Conservation (phyloP, 148 eudicot species). For the Cornus controversa region DNA sequence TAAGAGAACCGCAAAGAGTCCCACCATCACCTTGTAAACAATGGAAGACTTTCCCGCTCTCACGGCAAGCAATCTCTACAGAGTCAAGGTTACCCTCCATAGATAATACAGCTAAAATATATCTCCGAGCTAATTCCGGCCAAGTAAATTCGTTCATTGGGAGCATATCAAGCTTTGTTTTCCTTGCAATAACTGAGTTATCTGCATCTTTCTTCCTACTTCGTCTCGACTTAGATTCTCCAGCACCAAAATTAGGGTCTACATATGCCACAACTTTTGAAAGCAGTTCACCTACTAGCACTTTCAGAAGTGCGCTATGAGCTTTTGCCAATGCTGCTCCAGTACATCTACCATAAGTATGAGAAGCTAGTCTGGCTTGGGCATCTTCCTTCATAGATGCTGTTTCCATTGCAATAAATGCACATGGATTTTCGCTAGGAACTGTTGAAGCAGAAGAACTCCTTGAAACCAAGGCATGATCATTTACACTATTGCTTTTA, state of each 20-base stretch:
- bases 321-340: slow-evolving; percentile 35
- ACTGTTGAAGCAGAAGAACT: background rate
- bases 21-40: slow-evolving; percentile 66
- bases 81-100: slow-evolving; percentile 55
- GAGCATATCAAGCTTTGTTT: slow-evolving; percentile 42
- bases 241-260: slow-evolving; percentile 45
- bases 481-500: background rate
- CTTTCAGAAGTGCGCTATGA: slow-evolving; percentile 41
- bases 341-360: slow-evolving; percentile 17
- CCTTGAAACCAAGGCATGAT: background rate
- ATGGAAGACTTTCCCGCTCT: slow-evolving; percentile 48
- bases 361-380: slow-evolving; percentile 10
- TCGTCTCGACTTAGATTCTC: slow-evolving; percentile 44
- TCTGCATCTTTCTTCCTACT: slow-evolving; percentile 52
- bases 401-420: background rate
- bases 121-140: slow-evolving; percentile 63
- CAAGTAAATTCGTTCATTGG: slow-evolving; percentile 56
- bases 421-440: background rate
- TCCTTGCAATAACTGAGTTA: slow-evolving; percentile 29
- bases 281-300: slow-evolving; percentile 41
- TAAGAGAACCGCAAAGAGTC: slow-evolving; percentile 48
- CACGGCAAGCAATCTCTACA: slow-evolving; percentile 42
- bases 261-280: slow-evolving; percentile 36
- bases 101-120: slow-evolving; percentile 41
- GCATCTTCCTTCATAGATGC: background rate